phyloP scores from a whole-genome alignment of 2,329 filamentous ascomycete species.

The Pseudogymnoascus sp. region DNA sequence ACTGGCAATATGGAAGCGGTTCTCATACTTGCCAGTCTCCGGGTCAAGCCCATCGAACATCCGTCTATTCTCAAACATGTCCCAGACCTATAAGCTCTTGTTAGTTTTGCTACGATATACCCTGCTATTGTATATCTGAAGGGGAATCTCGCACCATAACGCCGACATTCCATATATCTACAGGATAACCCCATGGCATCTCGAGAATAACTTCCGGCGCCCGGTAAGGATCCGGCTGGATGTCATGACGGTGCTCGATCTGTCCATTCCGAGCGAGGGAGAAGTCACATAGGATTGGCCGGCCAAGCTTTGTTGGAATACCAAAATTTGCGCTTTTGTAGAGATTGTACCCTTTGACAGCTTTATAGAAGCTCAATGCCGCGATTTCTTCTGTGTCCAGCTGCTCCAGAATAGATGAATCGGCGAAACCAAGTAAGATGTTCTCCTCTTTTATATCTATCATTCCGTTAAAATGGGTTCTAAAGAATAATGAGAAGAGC shows the following conservation, averaged over 20 bases:
- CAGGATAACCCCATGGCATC: constrained; percentile 27
- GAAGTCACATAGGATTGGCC: constrained; percentile 21
- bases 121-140: neutral
- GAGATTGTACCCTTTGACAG: constrained; percentile 17
- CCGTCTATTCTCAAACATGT: constrained; percentile 19
- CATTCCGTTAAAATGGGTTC: constrained; percentile 14
- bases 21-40: constrained; percentile 18
- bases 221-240: constrained; percentile 13
- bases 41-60: constrained; percentile 20
- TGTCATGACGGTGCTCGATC: constrained; percentile 17
- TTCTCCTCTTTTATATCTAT: constrained; percentile 21
- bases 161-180: constrained; percentile 31
- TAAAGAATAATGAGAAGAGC: constrained; percentile 13
- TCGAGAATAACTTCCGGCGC: constrained; percentile 31
- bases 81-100: constrained; percentile 19
- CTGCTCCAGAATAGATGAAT: constrained; percentile 19
- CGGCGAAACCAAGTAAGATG: constrained; percentile 17
- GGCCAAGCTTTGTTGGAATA: constrained; percentile 19
- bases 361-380: constrained; percentile 15
- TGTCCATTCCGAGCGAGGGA: constrained; percentile 18
- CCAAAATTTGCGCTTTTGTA: constrained; percentile 19
- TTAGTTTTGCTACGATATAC: constrained; percentile 10
- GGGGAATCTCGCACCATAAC: constrained; percentile 24
- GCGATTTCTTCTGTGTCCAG: constrained; percentile 19
- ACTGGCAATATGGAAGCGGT: constrained; percentile 21